Evolutionary conservation across 371 early-diverging fungal genomes (phyloP), one percentile per base, ranked within the genome.

Genomic region (Mucor velutinosus): DNA sequence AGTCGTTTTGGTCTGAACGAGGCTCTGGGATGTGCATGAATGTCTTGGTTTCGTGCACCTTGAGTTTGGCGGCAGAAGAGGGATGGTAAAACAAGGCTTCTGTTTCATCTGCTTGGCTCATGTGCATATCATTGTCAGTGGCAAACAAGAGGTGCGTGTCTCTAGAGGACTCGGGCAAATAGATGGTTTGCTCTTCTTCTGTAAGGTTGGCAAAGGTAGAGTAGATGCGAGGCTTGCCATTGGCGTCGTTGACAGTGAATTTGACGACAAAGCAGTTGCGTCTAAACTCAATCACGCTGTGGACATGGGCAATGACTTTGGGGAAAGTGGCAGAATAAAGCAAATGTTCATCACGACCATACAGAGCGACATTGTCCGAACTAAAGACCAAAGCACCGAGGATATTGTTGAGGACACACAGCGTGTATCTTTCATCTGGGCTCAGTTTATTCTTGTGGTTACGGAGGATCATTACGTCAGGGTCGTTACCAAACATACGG

Each of bases 401-500:
- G 8, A 88, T 67, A 45, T 88, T 86, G 65, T 88, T 88, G 33
- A 88, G 63, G 0, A 83, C 72, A 69, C 86, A 82, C n/a, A 88
- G 64, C 0, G 88, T 86, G 37, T 81, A 76, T 14, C 82, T 77
- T 53, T 88, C 86, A 14, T 75, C 74, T 7, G 64, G 61, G 7
- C 58, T 84, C 23, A 88, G 66, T 62, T 81, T 84, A 64, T 86
- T 83, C 56, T 84, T 81, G 67, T 72, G 75, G 19, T 83, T 74
- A 3, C 88, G 83, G 21, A 86, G 51, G 29, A 86, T 84, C 77
- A 80, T 83, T 19, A 88, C 88, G 37, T 88, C 88, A 15, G 88
- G 86, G 37, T 88, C 88, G 58, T 86, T 88, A 32, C 88, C 88
- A 76, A 86, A 88, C 82, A 86, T 83, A 23, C 86, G 76, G 29